Conservation (phyloP, 169 alveolate genomes). For the Theileria annulata region DNA sequence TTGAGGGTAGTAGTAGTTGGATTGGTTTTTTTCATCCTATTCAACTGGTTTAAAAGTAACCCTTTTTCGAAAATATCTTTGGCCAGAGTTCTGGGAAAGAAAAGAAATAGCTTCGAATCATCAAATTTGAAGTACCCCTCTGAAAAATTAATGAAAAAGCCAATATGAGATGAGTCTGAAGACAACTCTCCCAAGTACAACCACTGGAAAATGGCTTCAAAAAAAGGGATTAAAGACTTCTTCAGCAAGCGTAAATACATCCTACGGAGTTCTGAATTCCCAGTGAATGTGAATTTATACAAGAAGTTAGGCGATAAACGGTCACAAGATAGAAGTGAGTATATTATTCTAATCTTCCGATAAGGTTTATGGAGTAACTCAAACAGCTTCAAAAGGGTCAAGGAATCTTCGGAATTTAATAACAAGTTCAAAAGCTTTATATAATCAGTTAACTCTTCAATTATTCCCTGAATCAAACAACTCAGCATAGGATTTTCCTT, state of each 20-base stretch:
- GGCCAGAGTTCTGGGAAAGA: slow-evolving; percentile 7
- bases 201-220: slow-evolving; percentile 42
- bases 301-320: background rate
- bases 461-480: slow-evolving; percentile 31
- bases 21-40: background rate
- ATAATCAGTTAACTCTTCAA: slow-evolving; percentile 43
- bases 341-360: slow-evolving; percentile 28
- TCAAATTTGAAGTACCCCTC: slow-evolving; percentile 7
- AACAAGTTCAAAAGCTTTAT: slow-evolving; percentile 26
- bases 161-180: background rate
- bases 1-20: background rate
- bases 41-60: background rate
- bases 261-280: slow-evolving; percentile 44
- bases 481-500: background rate
- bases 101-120: slow-evolving; percentile 5
- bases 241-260: slow-evolving; percentile 29
- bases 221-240: slow-evolving; percentile 34
- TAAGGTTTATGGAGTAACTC: slow-evolving; percentile 44
- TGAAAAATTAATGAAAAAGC: slow-evolving; percentile 40
- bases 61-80: slow-evolving; percentile 1
- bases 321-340: background rate
- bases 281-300: slow-evolving; percentile 24
- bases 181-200: slow-evolving; percentile 47
- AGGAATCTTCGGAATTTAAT: slow-evolving; percentile 7
- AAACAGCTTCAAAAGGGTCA: slow-evolving; percentile 29